Evolutionary conservation across 1,284 basidiomycete genomes (phyloP), one percentile per base, ranked within the genome.

Genomic region (Taiwanofungus camphoratus): DNA sequence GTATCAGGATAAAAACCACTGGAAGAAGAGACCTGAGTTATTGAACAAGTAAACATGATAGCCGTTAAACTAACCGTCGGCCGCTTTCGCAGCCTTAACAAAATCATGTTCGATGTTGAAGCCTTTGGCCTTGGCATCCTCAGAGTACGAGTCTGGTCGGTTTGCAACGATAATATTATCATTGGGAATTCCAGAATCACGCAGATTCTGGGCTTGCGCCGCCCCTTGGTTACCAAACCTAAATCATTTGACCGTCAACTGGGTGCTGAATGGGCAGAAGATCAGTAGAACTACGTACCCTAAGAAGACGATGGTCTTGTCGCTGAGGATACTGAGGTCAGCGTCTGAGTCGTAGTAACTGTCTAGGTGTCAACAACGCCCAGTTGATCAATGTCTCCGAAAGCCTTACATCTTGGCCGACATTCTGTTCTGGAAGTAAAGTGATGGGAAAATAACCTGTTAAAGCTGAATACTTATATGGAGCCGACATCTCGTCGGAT

Each of bases 151-250:
- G 55, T 82, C 79, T 8, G 66, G 61, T 3, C 77, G 70, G 54
- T 81, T 81, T 2, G 76, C 77, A 49, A 82, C 67, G 45, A 80
- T 46, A 48, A 82, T 81, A 32, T 66, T 69, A 13, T 79, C 75
- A 51, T 79, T 81, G 4, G 75, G 66, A 42, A 81, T 74, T 4
- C 79, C 79, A 40, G 74, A 69, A 49, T 81, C 79, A n/a, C 79
- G 69, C 43, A 81, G 53, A 51, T 82, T 82, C 59, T 81, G 77
- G 3, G 79, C 79, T 56, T 81, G 79, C 31, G 79, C 79, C 35
- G 79, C 74, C 23, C 79, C 79, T 58, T 82, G 79, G 58, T 81
- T 81, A 36, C 79, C 79, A 56, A 79, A 82, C 5, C 79, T 81
- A 42, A 16, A 7, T 27, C 26, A 27, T 8, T 7, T 8, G 26